Conservation (phyloP, 495 filamentous ascomycete species). For the Ascobolus immersus region DNA sequence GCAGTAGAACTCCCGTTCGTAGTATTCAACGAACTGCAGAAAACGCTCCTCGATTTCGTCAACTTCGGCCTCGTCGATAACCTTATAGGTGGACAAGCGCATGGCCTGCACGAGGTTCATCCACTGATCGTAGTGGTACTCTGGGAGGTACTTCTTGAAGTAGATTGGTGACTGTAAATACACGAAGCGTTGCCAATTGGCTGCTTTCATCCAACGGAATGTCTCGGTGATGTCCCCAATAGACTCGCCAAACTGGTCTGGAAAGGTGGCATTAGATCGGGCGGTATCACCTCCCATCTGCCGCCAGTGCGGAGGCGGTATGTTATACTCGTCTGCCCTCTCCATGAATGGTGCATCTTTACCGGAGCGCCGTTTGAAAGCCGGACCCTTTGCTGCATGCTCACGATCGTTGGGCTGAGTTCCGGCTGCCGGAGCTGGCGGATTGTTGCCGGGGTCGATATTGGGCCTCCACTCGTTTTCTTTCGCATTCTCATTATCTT, state of each 20-base stretch:
- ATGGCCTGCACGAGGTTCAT: slow-evolving; percentile 3
- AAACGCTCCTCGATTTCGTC: not conserved
- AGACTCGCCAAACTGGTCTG: slow-evolving; percentile 1
- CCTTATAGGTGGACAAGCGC: not conserved
- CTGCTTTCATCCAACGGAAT: slow-evolving; percentile 2
- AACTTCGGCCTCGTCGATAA: not conserved
- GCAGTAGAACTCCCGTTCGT: slow-evolving; percentile 2
- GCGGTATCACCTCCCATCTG: slow-evolving; percentile 1
- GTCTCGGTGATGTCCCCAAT: slow-evolving; percentile 2
- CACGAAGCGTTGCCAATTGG: slow-evolving; percentile 5
- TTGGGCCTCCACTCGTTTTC: no score
- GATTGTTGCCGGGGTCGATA: no score
- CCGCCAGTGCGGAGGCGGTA: not conserved
- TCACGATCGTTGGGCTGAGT: slow-evolving; percentile 1
- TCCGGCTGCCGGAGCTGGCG: no score
- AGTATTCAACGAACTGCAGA: slow-evolving; percentile 1
- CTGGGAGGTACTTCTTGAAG: not conserved
- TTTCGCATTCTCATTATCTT: no score
- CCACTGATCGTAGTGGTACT: slow-evolving; percentile 3
- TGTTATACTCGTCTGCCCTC: slow-evolving; percentile 5
- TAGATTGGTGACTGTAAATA: slow-evolving; percentile 2
- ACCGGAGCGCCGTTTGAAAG: not conserved
- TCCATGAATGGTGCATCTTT: slow-evolving; percentile 2
- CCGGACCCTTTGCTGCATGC: not conserved
- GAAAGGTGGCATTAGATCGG: not conserved